These are phyloP conservation scores for Aspergillus fijiensis DNA, from an alignment of 2,329 filamentous ascomycete species.

Conservation along the genomic window DNA sequence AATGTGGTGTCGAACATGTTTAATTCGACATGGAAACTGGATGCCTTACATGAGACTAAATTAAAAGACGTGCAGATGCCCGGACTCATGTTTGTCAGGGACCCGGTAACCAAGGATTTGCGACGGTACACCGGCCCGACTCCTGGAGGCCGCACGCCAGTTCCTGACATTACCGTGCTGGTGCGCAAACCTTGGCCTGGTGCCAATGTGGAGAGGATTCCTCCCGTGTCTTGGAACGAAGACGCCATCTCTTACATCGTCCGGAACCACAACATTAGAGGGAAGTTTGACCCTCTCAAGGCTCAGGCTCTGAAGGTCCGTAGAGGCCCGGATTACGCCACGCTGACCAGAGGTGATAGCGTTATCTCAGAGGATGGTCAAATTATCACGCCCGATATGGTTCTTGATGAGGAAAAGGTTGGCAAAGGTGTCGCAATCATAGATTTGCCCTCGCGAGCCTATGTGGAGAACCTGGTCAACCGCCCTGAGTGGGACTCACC, in stretches of 20 bases:
- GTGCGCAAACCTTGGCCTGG: conserved; percentile 79
- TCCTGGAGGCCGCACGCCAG: conserved; percentile 50
- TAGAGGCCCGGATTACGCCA: conserved; percentile 57
- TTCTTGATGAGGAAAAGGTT: conserved; percentile 65
- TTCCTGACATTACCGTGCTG: conserved; percentile 68
- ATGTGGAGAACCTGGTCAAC: conserved; percentile 67
- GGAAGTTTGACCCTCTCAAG: conserved; percentile 70
- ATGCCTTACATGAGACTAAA: conserved; percentile 65
- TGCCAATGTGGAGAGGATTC: conserved; percentile 63
- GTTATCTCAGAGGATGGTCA: conserved; percentile 65
- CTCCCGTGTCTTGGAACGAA: conserved; percentile 63
- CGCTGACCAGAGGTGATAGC: conserved; percentile 62
- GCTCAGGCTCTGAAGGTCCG: conserved; percentile 66
- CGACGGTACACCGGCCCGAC: conserved; percentile 68
- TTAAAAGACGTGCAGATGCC: conserved; percentile 67
- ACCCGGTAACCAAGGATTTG: conserved; percentile 62
- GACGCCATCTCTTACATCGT: conserved; percentile 84
- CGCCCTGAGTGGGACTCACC: conserved; percentile 70
- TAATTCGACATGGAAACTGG: conserved; percentile 70
- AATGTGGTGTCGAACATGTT: conserved; percentile 75
- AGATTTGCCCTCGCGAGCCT: conserved; percentile 70
- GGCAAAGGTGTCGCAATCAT: conserved; percentile 76
- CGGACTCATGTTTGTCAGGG: conserved; percentile 67
- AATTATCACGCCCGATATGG: conserved; percentile 80
- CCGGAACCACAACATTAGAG: conserved; percentile 71